Conservation (phyloP, 257 asterid genomes). For the Solanum ahanhuiri region DNA sequence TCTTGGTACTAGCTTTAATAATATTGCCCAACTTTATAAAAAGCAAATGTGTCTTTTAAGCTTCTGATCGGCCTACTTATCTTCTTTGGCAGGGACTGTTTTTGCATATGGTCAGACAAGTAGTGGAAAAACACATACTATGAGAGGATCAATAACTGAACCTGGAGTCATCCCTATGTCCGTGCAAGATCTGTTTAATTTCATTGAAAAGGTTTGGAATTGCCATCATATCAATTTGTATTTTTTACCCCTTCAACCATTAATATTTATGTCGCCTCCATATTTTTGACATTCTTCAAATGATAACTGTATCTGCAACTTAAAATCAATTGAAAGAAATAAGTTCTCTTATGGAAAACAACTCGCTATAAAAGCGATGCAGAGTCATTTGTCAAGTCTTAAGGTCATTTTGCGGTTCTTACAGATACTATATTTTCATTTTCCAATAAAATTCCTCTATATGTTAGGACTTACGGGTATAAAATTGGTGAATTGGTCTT, state of each 20-base stretch:
- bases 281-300: background rate
- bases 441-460: background rate
- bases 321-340: background rate
- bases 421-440: background rate
- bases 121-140: conserved; percentile 91
- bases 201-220: conserved; percentile 55
- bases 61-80: conserved; percentile 1
- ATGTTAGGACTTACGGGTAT: background rate
- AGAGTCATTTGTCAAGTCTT: background rate
- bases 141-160: conserved; percentile 85
- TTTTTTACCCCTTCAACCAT: background rate
- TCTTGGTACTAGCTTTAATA: background rate
- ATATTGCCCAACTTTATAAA: background rate
- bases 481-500: background rate
- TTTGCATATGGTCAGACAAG: conserved; percentile 99
- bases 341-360: background rate
- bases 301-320: background rate
- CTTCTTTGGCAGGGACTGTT: conserved; percentile 56
- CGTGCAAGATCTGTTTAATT: conserved; percentile 61
- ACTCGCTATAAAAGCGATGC: background rate
- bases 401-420: background rate
- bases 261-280: background rate
- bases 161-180: conserved; percentile 94
- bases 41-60: background rate
- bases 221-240: background rate